These are phyloP conservation scores for Vaucheria bursata DNA, from an alignment of 352 stramenopile genomes.

Conservation along the genomic window DNA sequence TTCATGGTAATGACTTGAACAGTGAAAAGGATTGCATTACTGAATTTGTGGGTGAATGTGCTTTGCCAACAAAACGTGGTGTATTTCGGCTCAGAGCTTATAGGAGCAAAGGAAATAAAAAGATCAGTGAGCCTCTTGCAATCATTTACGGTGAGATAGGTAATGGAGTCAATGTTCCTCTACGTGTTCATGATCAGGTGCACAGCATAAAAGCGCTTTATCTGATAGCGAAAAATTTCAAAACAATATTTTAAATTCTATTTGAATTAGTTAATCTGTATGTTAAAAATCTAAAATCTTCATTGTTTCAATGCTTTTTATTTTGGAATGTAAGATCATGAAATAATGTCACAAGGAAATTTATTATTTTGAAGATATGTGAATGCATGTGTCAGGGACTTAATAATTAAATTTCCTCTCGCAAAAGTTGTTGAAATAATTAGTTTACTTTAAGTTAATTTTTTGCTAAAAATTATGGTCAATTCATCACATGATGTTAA, in stretches of 20 bases:
- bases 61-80: slow-evolving; percentile 32
- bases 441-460: too few species aligned
- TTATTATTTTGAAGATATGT: too few species aligned
- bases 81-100: slow-evolving; percentile 42
- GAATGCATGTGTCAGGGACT: too few species aligned
- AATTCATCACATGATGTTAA: too few species aligned
- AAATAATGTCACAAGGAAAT: too few species aligned
- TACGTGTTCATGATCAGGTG: slow-evolving; percentile 78
- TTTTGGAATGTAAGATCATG: too few species aligned
- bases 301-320: too few species aligned
- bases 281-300: slow-evolving; percentile 3
- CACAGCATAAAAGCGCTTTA: too few species aligned
- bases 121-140: slow-evolving; percentile 39
- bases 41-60: slow-evolving; percentile 40
- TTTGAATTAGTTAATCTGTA: neutral
- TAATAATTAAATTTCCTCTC: too few species aligned
- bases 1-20: neutral
- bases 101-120: slow-evolving; percentile 25
- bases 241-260: neutral
- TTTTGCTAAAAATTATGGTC: too few species aligned
- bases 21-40: neutral
- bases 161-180: slow-evolving; percentile 5
- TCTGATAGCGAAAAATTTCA: too few species aligned
- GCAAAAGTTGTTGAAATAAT: too few species aligned
- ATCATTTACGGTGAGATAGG: slow-evolving; percentile 28